Percentiles rank a stretch among this genome's conserved stretches.
These are phyloP conservation scores for Echites panduratus DNA, from an alignment of 257 asterid genomes.

Conservation along the genomic window DNA sequence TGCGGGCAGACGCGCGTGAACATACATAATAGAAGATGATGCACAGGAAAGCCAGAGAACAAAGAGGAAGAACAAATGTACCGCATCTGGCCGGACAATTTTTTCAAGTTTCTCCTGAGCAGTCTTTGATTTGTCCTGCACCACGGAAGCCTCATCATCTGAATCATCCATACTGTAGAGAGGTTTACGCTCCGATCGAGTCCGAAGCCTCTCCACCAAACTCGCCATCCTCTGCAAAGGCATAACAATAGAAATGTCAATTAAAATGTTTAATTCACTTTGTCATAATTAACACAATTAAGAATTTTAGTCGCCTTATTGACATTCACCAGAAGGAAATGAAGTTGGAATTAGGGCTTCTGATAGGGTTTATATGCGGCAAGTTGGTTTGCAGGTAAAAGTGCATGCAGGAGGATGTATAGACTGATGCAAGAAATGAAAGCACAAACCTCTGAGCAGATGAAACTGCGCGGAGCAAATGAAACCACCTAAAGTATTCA, in stretches of 20 bases:
- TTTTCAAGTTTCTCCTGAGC: conserved; percentile 31
- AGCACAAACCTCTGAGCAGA: background rate
- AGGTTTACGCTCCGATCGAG: conserved; percentile 79
- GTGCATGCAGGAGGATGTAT: background rate
- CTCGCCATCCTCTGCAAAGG: conserved; percentile 40
- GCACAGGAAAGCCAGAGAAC: background rate
- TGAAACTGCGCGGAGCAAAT: background rate
- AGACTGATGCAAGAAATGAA: background rate
- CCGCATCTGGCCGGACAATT: conserved; percentile 36
- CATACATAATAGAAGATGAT: background rate
- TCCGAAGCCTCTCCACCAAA: conserved; percentile 61
- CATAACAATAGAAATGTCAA: background rate
- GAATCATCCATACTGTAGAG: conserved; percentile 79
- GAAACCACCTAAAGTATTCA: background rate
- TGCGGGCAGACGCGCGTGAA: too few species aligned
- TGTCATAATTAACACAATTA: background rate
- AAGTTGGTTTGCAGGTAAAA: background rate
- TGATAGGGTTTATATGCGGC: background rate
- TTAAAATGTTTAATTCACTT: background rate
- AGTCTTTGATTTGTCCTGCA: conserved; percentile 26
- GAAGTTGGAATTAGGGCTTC: conserved; percentile 11
- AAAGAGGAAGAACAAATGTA: conserved; percentile 15
- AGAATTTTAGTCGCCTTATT: background rate
- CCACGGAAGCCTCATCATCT: conserved; percentile 58
- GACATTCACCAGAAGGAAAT: background rate